Conservation (phyloP, 345 rosid species). For the Erodium maritimum region DNA sequence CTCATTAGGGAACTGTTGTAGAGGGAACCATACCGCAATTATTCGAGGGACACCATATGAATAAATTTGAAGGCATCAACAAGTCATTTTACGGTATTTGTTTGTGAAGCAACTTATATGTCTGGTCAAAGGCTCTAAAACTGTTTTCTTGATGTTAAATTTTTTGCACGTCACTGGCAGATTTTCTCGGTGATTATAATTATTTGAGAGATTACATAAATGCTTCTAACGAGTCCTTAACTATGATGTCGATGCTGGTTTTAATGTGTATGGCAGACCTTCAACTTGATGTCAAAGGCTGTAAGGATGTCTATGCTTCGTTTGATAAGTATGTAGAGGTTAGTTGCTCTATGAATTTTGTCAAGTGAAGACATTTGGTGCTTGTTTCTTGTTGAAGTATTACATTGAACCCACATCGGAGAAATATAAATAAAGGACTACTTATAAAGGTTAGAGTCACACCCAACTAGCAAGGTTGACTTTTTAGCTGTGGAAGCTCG, state of each 20-base stretch:
- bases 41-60: slow-evolving; percentile 96
- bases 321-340: slow-evolving; percentile 98
- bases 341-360: slow-evolving; percentile 14
- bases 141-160: slow-evolving; percentile 1
- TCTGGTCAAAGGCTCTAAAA: not conserved
- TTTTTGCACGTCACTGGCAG: not conserved
- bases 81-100: slow-evolving; percentile 85
- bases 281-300: slow-evolving; percentile 97
- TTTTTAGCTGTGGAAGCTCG: too few species aligned
- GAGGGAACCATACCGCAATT: slow-evolving; percentile 93
- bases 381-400: too few species aligned
- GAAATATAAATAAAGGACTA: too few species aligned
- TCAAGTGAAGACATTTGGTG: too few species aligned
- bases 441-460: too few species aligned
- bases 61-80: slow-evolving; percentile 83
- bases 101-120: slow-evolving; percentile 5
- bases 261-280: slow-evolving; percentile 42
- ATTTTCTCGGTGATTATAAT: slow-evolving; percentile 1
- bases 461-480: too few species aligned
- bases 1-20: slow-evolving; percentile 75
- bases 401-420: too few species aligned
- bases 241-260: too few species aligned
- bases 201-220: slow-evolving; percentile 3
- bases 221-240: too few species aligned
- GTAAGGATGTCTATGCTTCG: slow-evolving; percentile 91